Percentiles rank a stretch among this genome's conserved stretches.
phyloP scores from a whole-genome alignment of 805 yeast genomes.

The Saccharomycopsis synnaedendra region DNA sequence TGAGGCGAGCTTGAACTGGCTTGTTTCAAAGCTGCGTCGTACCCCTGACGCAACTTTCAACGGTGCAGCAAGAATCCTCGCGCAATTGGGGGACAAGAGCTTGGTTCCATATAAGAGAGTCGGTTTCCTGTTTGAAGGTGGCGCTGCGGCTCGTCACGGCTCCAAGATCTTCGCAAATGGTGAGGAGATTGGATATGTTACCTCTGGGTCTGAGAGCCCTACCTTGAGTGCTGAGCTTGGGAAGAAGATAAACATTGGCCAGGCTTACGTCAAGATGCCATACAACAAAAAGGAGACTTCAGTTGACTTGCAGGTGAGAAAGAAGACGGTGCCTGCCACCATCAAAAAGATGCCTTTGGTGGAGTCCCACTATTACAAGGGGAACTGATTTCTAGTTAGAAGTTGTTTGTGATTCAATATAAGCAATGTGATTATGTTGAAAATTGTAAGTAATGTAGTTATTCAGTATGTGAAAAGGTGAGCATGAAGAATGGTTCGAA shows the following conservation, averaged over 20 bases:
- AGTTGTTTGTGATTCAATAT: too few relatives aligned
- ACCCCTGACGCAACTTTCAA: conserved; percentile 41
- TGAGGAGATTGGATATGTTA: conserved; percentile 36
- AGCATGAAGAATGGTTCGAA: too few relatives aligned
- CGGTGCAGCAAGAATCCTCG: conserved; percentile 60
- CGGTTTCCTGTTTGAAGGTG: conserved; percentile 55
- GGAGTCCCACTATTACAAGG: conserved; percentile 56
- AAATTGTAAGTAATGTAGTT: too few relatives aligned
- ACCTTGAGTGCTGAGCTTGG: conserved; percentile 41
- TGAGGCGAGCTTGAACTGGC: conserved; percentile 85
- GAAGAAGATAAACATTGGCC: conserved; percentile 63
- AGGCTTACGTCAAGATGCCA: conserved; percentile 72
- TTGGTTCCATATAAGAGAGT: conserved; percentile 51
- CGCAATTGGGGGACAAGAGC: conserved; percentile 58
- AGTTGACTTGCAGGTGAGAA: conserved; percentile 69
- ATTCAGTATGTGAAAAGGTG: too few relatives aligned
- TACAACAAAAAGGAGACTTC: conserved; percentile 64
- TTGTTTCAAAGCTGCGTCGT: conserved; percentile 74
- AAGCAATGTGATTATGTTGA: too few relatives aligned
- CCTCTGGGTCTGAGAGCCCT: conserved; percentile 59
- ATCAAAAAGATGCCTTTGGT: conserved; percentile 84
- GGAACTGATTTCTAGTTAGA: conserved; percentile 2
- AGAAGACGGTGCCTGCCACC: conserved; percentile 64
- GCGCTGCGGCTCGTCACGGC: conserved; percentile 90
- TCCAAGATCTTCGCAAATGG: conserved; percentile 44